Base-by-base conservation (phyloP, 1,284 basidiomycete species). In the Tylopilus sp. region DNA sequence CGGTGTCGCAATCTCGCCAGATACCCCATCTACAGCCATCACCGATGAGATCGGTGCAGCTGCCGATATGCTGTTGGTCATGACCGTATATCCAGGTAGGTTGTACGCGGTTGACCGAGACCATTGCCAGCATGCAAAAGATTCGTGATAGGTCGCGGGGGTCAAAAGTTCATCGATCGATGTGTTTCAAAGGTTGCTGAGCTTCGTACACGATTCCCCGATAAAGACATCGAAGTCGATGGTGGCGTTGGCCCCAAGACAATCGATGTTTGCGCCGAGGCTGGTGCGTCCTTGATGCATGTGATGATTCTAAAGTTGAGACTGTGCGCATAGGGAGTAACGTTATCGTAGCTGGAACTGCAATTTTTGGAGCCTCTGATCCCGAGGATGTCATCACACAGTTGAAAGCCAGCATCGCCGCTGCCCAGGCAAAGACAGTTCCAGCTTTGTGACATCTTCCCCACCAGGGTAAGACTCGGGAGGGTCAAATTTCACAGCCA, bases 311-410 rank as follows among this genome's bases (percentile, higher is more conserved):
- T 15, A 19, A 28, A 47, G 36, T 26, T 50, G 33, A 53, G 28
- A n/a, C 23, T 15, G 1, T 30, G 15, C 9, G 6, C 18, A 52
- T 60, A 93, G 92, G 93, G 34, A 92, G 93, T 66, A 99, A 99
- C 65, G 94, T 99, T 55, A 93, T 99, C 55, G 97, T 99, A 12
- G 96, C 97, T 9, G 97, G 97, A 16, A 98, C 94, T 8, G 95
- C 97, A 12, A 89, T 99, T 59, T 99, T 99, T 65, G 84, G 82
- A 41, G 84, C 94, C 15, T 67, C 81, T 16, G 76, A 86, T 58
- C 91, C 97, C 0, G 85, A 87, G 53, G 69, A 79, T 37, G 91
- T 94, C 36, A 96, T 97, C 43, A 58, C 74, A 39, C 71, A 78
- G 12, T 73, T 97, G 52, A 92, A 89, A 68, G 69, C 77, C 19